These are phyloP conservation scores for Ogataea trehaloabstinens DNA, from an alignment of 805 yeast species.

Conservation along the genomic window DNA sequence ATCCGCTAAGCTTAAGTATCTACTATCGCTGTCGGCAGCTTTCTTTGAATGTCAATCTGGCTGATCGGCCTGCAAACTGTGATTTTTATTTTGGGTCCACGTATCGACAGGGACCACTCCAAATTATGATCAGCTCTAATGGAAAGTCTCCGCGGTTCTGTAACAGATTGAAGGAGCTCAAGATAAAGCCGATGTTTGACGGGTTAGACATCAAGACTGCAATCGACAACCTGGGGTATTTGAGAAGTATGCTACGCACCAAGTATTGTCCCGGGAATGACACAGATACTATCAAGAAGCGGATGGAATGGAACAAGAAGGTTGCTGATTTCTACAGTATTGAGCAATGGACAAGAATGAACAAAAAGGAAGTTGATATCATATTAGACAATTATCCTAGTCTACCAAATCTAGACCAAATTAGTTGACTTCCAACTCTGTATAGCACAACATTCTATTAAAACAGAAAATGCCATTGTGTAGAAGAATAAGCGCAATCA, in stretches of 20 bases:
- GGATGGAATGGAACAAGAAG: conserved; percentile 71
- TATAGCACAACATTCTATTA: conserved; percentile 6
- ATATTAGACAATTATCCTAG: conserved; percentile 51
- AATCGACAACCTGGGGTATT: conserved; percentile 55
- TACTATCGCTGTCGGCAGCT: conserved; percentile 47
- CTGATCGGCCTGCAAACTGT: conserved; percentile 81
- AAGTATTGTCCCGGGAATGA: conserved; percentile 44
- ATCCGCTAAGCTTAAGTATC: conserved; percentile 52
- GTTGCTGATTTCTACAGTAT: conserved; percentile 61
- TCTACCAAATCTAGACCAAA: conserved; percentile 38
- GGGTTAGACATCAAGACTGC: conserved; percentile 49
- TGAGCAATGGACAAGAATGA: conserved; percentile 56
- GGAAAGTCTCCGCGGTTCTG: conserved; percentile 81
- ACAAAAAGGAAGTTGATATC: conserved; percentile 33
- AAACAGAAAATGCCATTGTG: neutral
- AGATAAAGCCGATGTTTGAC: conserved; percentile 43
- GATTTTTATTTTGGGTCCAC: conserved; percentile 85
- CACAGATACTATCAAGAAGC: conserved; percentile 44
- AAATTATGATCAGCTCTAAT: conserved; percentile 79
- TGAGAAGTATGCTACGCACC: conserved; percentile 49
- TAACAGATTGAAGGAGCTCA: conserved; percentile 54
- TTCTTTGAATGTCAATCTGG: conserved; percentile 68
- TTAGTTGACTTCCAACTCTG: conserved; percentile 3
- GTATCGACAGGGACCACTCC: conserved; percentile 68
- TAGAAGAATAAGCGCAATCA: neutral